phyloP scores from a whole-genome alignment of 306 rosid species.

The Mimosa pudica region DNA sequence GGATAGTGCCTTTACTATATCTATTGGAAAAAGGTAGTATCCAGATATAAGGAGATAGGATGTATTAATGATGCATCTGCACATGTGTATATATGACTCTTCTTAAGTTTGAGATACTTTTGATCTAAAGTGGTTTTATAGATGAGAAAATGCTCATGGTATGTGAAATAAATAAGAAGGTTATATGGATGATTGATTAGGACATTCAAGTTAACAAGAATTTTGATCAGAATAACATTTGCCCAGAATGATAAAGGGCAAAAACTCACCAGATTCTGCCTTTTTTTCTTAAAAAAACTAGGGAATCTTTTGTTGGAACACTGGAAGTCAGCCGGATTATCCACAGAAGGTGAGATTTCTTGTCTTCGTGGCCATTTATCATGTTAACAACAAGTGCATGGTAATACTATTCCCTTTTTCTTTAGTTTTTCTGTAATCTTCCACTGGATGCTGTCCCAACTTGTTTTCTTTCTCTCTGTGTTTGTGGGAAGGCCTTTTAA shows the following conservation, averaged over 20 bases:
- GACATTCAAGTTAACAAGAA: not conserved
- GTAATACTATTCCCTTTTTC: not conserved
- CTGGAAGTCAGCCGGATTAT: constrained; percentile 73
- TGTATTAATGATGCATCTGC: not conserved
- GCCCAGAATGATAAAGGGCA: constrained; percentile 15
- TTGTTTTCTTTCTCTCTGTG: not conserved
- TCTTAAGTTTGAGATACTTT: constrained; percentile 8
- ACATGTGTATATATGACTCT: not conserved
- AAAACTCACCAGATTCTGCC: constrained; percentile 24
- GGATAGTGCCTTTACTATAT: not conserved
- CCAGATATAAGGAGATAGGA: constrained; percentile 7
- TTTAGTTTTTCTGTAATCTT: not conserved
- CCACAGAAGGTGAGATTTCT: constrained; percentile 61
- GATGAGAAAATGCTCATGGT: constrained; percentile 16
- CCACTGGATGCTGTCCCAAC: not conserved
- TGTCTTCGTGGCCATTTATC: constrained; percentile 2
- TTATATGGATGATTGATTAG: not conserved
- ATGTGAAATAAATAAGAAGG: constrained; percentile 9
- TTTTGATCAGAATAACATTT: constrained; percentile 16
- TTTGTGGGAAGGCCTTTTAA: not conserved
- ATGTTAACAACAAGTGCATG: constrained; percentile 3
- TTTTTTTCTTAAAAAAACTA: constrained; percentile 7
- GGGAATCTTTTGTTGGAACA: constrained; percentile 76
- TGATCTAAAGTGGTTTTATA: constrained; percentile 11
- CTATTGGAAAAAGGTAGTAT: not conserved